Base-by-base conservation (phyloP, 2,329 filamentous ascomycete species). In the Boeremia exigua region DNA sequence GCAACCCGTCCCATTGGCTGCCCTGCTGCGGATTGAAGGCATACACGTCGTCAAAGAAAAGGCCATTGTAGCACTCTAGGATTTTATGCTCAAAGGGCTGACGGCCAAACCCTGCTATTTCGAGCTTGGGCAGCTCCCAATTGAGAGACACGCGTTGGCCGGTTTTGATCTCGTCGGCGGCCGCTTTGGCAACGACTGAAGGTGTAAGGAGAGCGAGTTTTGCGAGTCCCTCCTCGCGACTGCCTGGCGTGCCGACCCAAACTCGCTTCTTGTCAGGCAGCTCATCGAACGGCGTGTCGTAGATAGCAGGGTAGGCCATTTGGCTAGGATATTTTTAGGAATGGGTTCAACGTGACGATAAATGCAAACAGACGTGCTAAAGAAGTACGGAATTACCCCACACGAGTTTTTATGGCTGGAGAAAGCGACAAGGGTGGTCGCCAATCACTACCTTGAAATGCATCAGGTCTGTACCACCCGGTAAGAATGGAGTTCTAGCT, bases 41-140 rank as follows among this genome's bases (percentile, higher is more conserved):
- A 45, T 51, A 45, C 7, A 40, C 39, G 17, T 45, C 40, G 10
- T 45, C 66, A n/a, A 67, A 64, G 77, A 59, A 58, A 6, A 69
- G 52, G 3, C 62, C 62, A 49, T 69, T 58, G 4, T 82, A 66
- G 14, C 84, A 55, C 10, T 80, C 77, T 1, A 82, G 74, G 53
- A 84, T 80, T 40, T 77, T 72, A 58, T 83, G 81, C 37, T 80
- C 72, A 48, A 76, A 80, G 14, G 79, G 78, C 17, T 78, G 75
- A 1, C 83, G 76, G 28, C 79, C 78, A 54, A 84, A 79, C 59
- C 80, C 79, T 11, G 82, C 79, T 58, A 78, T 75, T 56, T 84
- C 82, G 4, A 84, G 68, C 63, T 84, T 84, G 3, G 73, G 80
- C 63, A 85, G 63, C 30, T 82, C 79, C 82, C 82, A 85, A n/a